A percentile compares a stretch with the other conserved stretches of the same genome.
Conservation (phyloP, 2,329 filamentous ascomycete genomes). For the Cladosporium sp. region DNA sequence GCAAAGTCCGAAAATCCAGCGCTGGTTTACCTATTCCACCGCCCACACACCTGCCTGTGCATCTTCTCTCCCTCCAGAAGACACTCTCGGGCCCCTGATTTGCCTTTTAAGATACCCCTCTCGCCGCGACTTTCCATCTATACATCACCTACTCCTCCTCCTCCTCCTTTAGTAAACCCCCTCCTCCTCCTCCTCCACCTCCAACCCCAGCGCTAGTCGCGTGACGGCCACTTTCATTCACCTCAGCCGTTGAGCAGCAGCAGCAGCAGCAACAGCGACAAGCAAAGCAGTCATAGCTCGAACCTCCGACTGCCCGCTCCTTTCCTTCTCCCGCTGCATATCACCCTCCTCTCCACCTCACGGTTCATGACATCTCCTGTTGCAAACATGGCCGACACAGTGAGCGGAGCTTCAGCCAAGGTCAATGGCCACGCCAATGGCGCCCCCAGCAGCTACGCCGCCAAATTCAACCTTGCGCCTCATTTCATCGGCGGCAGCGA, state of each 20-base stretch:
- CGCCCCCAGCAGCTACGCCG: constrained; percentile 63
- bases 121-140: background rate
- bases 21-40: background rate
- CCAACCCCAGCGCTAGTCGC: background rate
- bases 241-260: background rate
- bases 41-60: background rate
- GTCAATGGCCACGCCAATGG: constrained; percentile 43
- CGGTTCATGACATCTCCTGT: constrained; percentile 27
- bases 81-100: background rate
- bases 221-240: background rate
- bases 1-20: background rate
- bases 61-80: no score
- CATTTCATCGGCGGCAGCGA: constrained; percentile 98
- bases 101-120: background rate
- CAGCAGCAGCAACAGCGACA: no score
- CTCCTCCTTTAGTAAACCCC: background rate
- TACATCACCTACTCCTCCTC: background rate
- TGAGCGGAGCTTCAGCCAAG: constrained; percentile 32
- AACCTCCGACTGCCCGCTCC: constrained; percentile 4
- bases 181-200: background rate
- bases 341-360: constrained; percentile 16
- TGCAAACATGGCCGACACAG: constrained; percentile 36
- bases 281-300: no score
- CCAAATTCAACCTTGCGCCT: constrained; percentile 76
- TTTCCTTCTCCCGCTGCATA: constrained; percentile 15